Evolutionary conservation across 2,329 filamentous ascomycete genomes (phyloP), one percentile per base, ranked within the genome.

Genomic region (Epichloe hybrida): DNA sequence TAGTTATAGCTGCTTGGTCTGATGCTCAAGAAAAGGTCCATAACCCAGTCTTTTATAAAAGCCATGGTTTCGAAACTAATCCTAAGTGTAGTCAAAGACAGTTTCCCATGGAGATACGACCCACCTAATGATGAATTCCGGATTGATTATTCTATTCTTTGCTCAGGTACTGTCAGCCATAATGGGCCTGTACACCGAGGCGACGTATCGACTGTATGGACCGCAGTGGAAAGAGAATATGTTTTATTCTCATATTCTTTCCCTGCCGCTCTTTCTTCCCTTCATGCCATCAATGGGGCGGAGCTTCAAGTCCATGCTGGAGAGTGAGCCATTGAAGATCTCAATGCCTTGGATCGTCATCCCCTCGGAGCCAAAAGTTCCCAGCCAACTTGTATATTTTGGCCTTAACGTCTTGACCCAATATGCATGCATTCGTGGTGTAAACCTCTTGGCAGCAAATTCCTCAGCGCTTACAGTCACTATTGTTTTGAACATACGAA

Each of bases 171-270:
- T 97, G 21, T 94, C 89, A 8, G 89, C 93, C 21, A 85, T 90
- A 61, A 96, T 97, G 84, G 93, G 93, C 4, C 78, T 96, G 34
- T 97, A 95, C 65, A 91, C 91, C 0, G 90, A 98, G 65, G 82
- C 89, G 57, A 88, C 90, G 1, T 98, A 97, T 70, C 78, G 78
- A 52, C 78, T 77, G 51, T 89, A 95, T 66, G 89, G 90, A 5
- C 86, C 86, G 34, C 85, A 93, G 65, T 97, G 93, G 88, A 86
- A 84, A 59, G 93, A 97, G 66, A 95, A 95, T 57, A 76, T 98
- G 12, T 97, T 98, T 71, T 98, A 97, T 71, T 94, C 87, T 2
- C 82, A 86, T 57, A 65, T 88, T 7, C 73, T 91, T 21, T 87
- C 84, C 0, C 70, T 93, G 42, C 86, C 87, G 0, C 73, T 93